Base-by-base conservation (phyloP, 139 green algal species). In the Chlamydomonas asymmetrica region DNA sequence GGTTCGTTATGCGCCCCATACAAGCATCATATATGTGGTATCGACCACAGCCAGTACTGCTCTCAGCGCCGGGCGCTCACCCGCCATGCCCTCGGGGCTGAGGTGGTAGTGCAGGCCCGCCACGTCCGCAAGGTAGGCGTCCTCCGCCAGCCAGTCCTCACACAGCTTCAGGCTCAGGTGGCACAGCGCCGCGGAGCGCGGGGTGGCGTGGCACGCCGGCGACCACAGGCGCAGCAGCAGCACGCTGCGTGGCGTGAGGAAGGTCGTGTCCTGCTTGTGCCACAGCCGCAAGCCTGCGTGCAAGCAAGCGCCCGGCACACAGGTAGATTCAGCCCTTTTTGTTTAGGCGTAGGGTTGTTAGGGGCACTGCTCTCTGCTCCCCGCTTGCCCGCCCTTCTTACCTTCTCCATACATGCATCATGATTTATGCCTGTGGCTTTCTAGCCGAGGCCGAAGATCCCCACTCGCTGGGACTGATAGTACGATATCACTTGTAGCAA, bases 81-180 rank as follows among this genome's bases (percentile, higher is more conserved):
- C 69, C 29, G 54, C 69, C n/a, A 75, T 8, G 18, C 83, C 84
- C 70, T 92, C 88, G 29, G 80, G 82, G 34, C 76, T 76, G 50
- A 83, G 84, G 29, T 77, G 73, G 66, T 89, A 94, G 61, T 82
- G 66, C 75, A 97, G 84, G 1, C 86, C 88, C 27, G 92, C 94
- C 68, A 91, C 81, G 45, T 89, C 83, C 23, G 95, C 95, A 56
- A 97, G 81, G 85, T 99, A 99, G 18, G 90, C 76, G 13, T 89
- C 92, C 82, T 98, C 92, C 38, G 85, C 93, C 45, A 98, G 80
- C 37, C 66, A 77, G 64, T 99, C 95, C 63, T 96, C 91, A 59
- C 95, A 59, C 60, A 98, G 86, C 85, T 89, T 91, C 29, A 96
- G 63, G 25, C 80, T 67, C 50, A 97, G 80, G 59, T 95, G 85